Evolutionary conservation across 176 grass and related monocot genomes (phyloP), one percentile per base, ranked within the genome.

Genomic region (Pontederia crassipes): DNA sequence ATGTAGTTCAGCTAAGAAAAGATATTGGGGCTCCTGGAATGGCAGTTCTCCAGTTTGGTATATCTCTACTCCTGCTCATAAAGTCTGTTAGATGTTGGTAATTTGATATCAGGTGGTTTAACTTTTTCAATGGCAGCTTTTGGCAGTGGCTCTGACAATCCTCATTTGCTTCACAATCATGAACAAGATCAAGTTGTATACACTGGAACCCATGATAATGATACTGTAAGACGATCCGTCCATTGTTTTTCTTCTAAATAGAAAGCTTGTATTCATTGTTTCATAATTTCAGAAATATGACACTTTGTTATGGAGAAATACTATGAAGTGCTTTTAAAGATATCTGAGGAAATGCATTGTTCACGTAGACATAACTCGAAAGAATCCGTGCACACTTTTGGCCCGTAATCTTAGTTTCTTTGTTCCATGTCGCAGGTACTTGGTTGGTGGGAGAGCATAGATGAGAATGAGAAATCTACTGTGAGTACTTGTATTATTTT

Each of bases 41-140:
- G 91, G 86, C 86, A 72, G 78, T 96, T 85, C 91, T 96, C 32
- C 86, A 96, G 65, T 96, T 96, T 67, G 91, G 91, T 96, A 90
- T 48, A 9, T 40, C 6, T 2, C 32, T 10, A 17, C 9, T 17
- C 54, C 12, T 55, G 54, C n/a, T 55, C 14, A 18, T 55, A 12
- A 15, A 16, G 51, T 54, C 51, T 15, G 11, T 15, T 5, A 54
- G 51, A 15, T 54, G 8, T 14, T 15, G 12, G 0, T 15, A 4
- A 52, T 54, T 16, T 54, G 1, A 5, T 58, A 28, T 12, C 18
- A 28, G 26, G 11, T 59, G 32, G 32, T 40, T 40, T 7, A 40
- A 40, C 10, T 66, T 12, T 17, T 61, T 72, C 74, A 58, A 18
- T 71, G 59, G 10, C 73, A 96, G 91, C 78, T 55, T 96, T 90